Base-by-base conservation (phyloP, 148 eudicot species). In the Nepenthes mirabilis region DNA sequence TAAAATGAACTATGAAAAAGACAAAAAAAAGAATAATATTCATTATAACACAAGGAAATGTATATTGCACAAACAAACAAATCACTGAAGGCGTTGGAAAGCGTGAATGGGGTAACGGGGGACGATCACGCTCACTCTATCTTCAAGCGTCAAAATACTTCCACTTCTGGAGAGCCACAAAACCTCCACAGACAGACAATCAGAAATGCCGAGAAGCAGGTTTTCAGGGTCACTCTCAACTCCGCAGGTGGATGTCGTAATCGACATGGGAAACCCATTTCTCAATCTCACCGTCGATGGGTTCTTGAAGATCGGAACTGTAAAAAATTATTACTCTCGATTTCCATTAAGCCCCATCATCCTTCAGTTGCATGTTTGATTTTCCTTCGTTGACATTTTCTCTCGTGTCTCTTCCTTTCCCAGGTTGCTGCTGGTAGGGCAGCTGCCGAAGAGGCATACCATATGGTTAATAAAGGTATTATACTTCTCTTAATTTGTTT, bases 251-350 rank as follows among this genome's bases (percentile, higher is more conserved):
- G 84, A 87, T 43, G 58, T 87, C 57, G 12, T 70, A 11, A 68
- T 91, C 36, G 90, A 91, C 55, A 76, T 77, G 70, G 97, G 97
- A 45, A 72, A 82, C 45, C 88, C 83, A 11, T 68, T 85, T 60
- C 83, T 91, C 60, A 84, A 91, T 66, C 90, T 70, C 62, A 70
- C 90, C 47, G 61, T 91, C 67, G 94, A 91, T 68, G 96, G 94
- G 35, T 91, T 91, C 73, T 57, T 91, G 70, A 87, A 80, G 76
- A 91, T 91, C 62, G 97, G 97, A 74, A 61, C 83, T 63, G 96
- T 91, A 76, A n/a, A 1, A 8, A 6, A 11, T 14, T 36, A 11
- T 32, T 36, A 5, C 2, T 63, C 11, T 36, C 1, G 14, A 9
- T 11, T 37, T 12, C 6, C 7, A 33, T 55, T 34, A 1, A 52